A percentile compares a stretch with the other conserved stretches of the same genome.
Conservation (phyloP, 2,329 filamentous ascomycete species). For the Botrytis fragariae region DNA sequence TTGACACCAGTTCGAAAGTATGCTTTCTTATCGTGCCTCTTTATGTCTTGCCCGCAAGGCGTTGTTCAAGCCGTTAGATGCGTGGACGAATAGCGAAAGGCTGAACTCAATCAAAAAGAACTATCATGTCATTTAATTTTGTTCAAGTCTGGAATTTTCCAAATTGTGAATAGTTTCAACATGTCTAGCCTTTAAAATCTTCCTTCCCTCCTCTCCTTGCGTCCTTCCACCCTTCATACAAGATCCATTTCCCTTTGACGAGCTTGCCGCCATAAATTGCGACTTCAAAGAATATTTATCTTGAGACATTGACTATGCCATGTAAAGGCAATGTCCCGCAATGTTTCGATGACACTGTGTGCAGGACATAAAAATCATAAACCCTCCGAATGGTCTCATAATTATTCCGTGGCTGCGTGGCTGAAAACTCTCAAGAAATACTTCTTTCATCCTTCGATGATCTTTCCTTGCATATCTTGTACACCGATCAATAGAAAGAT, state of each 20-base stretch:
- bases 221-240: not conserved
- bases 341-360: not conserved
- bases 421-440: not conserved
- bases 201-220: not conserved
- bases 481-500: not conserved
- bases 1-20: not conserved
- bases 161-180: not conserved
- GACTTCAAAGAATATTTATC: not conserved
- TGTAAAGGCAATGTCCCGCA: not conserved
- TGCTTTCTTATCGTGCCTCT: not conserved
- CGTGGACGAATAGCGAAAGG: not conserved
- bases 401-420: not conserved
- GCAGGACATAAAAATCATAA: not conserved
- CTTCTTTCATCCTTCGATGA: slow-evolving; percentile 7
- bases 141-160: not conserved
- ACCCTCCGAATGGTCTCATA: not conserved
- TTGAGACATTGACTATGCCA: not conserved
- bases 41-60: not conserved
- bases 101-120: not conserved
- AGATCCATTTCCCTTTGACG: not conserved
- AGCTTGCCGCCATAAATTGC: not conserved
- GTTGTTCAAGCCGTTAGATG: not conserved
- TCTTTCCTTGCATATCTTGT: not conserved
- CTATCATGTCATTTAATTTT: not conserved
- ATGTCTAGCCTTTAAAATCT: not conserved